Evolutionary conservation across 495 filamentous ascomycete genomes (phyloP), one percentile per base, ranked within the genome.

Genomic region (Penicillium malachiteum): DNA sequence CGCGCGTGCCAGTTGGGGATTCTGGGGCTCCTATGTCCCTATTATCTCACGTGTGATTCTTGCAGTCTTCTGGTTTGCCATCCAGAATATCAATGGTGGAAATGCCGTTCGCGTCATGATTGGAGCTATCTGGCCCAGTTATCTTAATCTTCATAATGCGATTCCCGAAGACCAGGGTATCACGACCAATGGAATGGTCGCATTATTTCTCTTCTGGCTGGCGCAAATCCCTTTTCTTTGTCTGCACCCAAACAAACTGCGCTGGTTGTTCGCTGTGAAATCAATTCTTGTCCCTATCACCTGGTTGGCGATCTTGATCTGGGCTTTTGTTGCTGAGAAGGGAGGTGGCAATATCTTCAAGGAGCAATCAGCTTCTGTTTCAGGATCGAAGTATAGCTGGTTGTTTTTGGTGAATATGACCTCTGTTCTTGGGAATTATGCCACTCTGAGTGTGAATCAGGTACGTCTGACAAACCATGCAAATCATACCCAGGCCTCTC

Each of bases 61-160:
- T 5, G 86, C 85, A 7, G 71, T 88, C 60, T 88, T 89, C 70
- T 89, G 87, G 87, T 83, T 88, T 26, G 84, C 83, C 12, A 87
- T 90, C 48, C 82, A 88, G 62, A 80, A 83, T 26, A 81, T 81
- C 50, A 88, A 85, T 58, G 87, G 87, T 8, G 85, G 83, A 0
- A 83, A 85, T 58, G 79, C 82, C 21, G 74, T 87, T 30, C 79
- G 78, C 1, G 83, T 86, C 44, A 88, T 88, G 84, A 75, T 90
- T 14, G 78, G 77, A 10, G 84, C 86, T 5, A 88, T 88, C 63
- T 88, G 86, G 76, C 84, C 85, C 3, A 82, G 79, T 21, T 87
- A 83, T 55, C 68, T 75, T 50, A 70, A 72, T 13, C 69, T 86
- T 17, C 70, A 73, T 4, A 87, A 87, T 60, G 62, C 58, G 48